Evolutionary conservation across 2,329 filamentous ascomycete species (phyloP), one percentile per base, ranked within the genome.

Genomic region (Curvularia sp.): DNA sequence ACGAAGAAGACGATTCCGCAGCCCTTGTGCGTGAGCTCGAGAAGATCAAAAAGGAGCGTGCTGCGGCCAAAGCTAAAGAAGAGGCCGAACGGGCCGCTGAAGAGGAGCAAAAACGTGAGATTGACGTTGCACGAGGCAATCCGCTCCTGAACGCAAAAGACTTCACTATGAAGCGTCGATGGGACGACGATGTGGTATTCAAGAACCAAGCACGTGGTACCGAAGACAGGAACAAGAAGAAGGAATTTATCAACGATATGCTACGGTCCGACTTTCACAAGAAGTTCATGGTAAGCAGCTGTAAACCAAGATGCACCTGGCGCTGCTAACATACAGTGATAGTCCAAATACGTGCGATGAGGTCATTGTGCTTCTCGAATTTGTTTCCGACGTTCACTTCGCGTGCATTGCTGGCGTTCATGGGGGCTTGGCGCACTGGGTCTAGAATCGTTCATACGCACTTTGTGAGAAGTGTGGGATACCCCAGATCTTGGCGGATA

Each of bases 121-220:
- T 88, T 64, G 91, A 97, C 70, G 96, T 98, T 70, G 94, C 95
- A 34, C 82, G 91, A 41, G 95, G 95, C 6, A 99, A 99, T 76
- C 95, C 95, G 38, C 80, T 99, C 50, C 84, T 99, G 55, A 97
- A 98, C 68, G 75, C 84, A 0, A 91, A 91, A 75, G 93, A 97
- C 68, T 98, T 96, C 76, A 93, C 89, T 57, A 89, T 97, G 72
- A 97, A 97, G 84, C 83, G 92, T 67, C 82, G 93, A 68, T 99
- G 95, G 95, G 95, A 99, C 69, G 95, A 99, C 71, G 95, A 99
- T 75, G 95, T 99, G 12, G 93, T 99, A 2, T 99, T 99, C 81
- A 98, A 97, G 82, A 99, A 99, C 78, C 95, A 99, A 80, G 95
- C 94, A 32, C 86, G 95, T 58, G 95, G 94, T 8, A 97, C 93